Percentiles rank a stretch among this genome's conserved stretches.
These are phyloP conservation scores for Sarocladium strictum DNA, from an alignment of 2,329 filamentous ascomycete species.

Conservation along the genomic window DNA sequence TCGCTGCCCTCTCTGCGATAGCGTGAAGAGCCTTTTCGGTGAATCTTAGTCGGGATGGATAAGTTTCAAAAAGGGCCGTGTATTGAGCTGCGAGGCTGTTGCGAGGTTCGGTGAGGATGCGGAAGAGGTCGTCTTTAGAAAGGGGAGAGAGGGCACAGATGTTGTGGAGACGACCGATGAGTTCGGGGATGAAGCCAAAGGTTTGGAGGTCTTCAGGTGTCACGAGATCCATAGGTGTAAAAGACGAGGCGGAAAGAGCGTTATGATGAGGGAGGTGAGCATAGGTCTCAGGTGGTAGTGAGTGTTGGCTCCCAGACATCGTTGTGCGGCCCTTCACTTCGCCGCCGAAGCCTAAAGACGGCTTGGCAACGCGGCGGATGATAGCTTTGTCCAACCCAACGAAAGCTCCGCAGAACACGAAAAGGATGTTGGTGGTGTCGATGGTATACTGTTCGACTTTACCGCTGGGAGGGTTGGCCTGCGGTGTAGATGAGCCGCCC, in stretches of 20 bases:
- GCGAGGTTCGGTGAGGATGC: conserved; percentile 86
- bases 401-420: conserved; percentile 95
- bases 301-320: conserved; percentile 43
- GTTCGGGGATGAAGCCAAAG: conserved; percentile 88
- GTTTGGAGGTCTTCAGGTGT: conserved; percentile 71
- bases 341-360: conserved; percentile 86
- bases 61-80: conserved; percentile 74
- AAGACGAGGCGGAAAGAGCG: conserved; percentile 28
- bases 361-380: conserved; percentile 77
- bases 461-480: conserved; percentile 38
- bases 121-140: conserved; percentile 60
- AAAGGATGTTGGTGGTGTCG: conserved; percentile 92
- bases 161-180: conserved; percentile 93
- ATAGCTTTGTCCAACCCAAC: conserved; percentile 86
- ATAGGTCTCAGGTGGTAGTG: conserved; percentile 59
- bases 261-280: conserved; percentile 51
- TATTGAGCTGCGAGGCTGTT: conserved; percentile 89
- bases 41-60: conserved; percentile 75
- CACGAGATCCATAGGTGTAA: conserved; percentile 63
- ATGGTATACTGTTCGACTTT: conserved; percentile 65
- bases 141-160: conserved; percentile 80
- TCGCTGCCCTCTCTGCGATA: conserved; percentile 63
- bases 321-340: conserved; percentile 58
- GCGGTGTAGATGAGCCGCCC: conserved; percentile 37
- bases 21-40: conserved; percentile 75